Evolutionary conservation across 2,329 filamentous ascomycete genomes (phyloP), one percentile per base, ranked within the genome.

Genomic region (Westerdykella ornata): DNA sequence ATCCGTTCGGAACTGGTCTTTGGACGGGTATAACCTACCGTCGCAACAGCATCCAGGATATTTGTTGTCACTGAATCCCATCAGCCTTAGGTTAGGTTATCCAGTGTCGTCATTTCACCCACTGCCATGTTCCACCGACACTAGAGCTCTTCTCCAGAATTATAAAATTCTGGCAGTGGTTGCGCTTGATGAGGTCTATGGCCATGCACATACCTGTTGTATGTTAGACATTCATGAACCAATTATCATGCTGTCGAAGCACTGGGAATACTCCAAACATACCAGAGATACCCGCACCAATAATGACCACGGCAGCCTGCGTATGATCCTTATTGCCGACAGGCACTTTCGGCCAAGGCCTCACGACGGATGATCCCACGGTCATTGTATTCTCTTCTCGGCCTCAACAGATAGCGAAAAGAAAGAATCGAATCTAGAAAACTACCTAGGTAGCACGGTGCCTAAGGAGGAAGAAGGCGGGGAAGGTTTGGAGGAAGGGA

Each of bases 21-120:
- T 18, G 22, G 19, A 16, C 8, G 18, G 13, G 13, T 26, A 8
- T 22, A 32, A 41, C 52, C 29, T 54, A 71, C 69, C 62, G 52
- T 76, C 75, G 45, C 74, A 77, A 48, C 72, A 75, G 49, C 72
- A 75, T 5, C 72, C 76, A 2, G 74, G 76, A 48, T 77, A 81
- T 43, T 71, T 73, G 54, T 78, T 77, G 49, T 79, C 75, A 37
- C 64, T 63, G 33, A 30, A 7, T 14, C 18, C 19, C 19, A 22
- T 26, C 13, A 39, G 29, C 15, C 17, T 37, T 26, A 14, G 14
- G 26, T 19, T 18, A 19, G 29, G 7, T 39, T 29, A 36, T 22
- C 22, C 1, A 29, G 16, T 2, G 13, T 12, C n/a, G 30, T 28
- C 29, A 40, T 9, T 9, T 4, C 22, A 41, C 48, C 41, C 30